Evolutionary conservation across 176 grass and related monocot species (phyloP).

Genomic region (Raddia guianensis): DNA sequence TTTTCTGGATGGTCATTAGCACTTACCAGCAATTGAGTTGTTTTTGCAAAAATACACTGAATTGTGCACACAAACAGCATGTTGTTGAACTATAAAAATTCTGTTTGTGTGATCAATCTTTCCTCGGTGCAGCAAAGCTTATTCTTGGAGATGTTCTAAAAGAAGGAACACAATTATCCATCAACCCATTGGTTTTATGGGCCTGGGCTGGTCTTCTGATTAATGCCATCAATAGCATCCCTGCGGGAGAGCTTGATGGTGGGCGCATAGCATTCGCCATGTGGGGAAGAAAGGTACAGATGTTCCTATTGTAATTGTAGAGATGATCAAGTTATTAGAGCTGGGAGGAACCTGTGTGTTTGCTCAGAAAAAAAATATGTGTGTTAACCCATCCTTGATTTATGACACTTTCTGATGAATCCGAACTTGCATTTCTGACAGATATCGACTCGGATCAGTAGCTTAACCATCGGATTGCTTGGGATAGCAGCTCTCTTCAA

Average conservation of each 20-base stretch:
- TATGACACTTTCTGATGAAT: conserved; percentile 8
- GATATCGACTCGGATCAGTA: conserved; percentile 62
- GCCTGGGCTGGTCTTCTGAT: conserved; percentile 94
- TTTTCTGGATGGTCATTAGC: conserved; percentile 27
- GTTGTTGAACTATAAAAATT: not conserved
- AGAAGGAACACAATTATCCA: conserved; percentile 81
- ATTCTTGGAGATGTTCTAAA: conserved; percentile 85
- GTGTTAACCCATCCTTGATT: not conserved
- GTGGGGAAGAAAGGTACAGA: conserved; percentile 91
- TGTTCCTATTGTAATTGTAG: not conserved
- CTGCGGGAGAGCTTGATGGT: conserved; percentile 87
- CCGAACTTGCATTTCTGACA: conserved; percentile 40
- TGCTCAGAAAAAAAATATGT: not conserved
- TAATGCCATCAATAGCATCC: conserved; percentile 92
- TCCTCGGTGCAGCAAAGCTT: conserved; percentile 75
- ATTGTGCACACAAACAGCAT: not conserved
- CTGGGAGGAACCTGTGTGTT: not conserved
- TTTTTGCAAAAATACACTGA: not conserved
- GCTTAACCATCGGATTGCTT: conserved; percentile 63
- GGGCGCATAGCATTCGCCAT: conserved; percentile 77
- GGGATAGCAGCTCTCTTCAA: conserved; percentile 79
- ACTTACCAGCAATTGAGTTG: not conserved
- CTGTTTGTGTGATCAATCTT: not conserved
- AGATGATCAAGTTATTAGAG: not conserved
- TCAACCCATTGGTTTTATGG: conserved; percentile 94